These are phyloP conservation scores for Metarhizium robertsii DNA, from an alignment of 2,329 filamentous ascomycete genomes.

Conservation along the genomic window DNA sequence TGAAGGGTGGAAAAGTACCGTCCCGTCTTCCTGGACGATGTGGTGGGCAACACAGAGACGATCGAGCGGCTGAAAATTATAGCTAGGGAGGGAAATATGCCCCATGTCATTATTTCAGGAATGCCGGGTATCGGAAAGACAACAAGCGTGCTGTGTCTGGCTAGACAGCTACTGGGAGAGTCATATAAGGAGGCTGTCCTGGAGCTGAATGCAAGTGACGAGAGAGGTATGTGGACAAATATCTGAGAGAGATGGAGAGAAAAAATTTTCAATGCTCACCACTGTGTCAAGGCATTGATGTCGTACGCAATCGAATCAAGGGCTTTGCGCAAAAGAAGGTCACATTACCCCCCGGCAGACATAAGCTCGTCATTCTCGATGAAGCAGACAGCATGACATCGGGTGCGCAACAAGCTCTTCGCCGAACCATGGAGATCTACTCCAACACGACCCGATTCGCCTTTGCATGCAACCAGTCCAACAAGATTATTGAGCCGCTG, in stretches of 20 bases:
- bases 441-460: conserved; percentile 93
- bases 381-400: conserved; percentile 98
- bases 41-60: conserved; percentile 96
- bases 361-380: conserved; percentile 95
- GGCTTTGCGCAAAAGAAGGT: conserved; percentile 99
- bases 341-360: conserved; percentile 77
- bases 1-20: conserved; percentile 96
- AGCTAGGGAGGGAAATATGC: conserved; percentile 97
- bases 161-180: conserved; percentile 82
- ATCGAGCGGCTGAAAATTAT: conserved; percentile 97
- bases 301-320: conserved; percentile 95
- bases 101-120: conserved; percentile 97
- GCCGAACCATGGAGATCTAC: conserved; percentile 98
- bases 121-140: conserved; percentile 99
- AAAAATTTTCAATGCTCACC: neutral
- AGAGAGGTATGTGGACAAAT: conserved; percentile 52
- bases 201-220: conserved; percentile 93
- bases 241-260: neutral
- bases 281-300: conserved; percentile 65
- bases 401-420: conserved; percentile 88
- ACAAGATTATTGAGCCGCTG: conserved; percentile 99
- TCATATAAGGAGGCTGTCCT: conserved; percentile 96
- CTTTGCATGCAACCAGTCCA: conserved; percentile 96
- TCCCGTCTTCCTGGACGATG: conserved; percentile 87
- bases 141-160: conserved; percentile 87